phyloP scores from a whole-genome alignment of 306 rosid species.

The Purshia tridentata region DNA sequence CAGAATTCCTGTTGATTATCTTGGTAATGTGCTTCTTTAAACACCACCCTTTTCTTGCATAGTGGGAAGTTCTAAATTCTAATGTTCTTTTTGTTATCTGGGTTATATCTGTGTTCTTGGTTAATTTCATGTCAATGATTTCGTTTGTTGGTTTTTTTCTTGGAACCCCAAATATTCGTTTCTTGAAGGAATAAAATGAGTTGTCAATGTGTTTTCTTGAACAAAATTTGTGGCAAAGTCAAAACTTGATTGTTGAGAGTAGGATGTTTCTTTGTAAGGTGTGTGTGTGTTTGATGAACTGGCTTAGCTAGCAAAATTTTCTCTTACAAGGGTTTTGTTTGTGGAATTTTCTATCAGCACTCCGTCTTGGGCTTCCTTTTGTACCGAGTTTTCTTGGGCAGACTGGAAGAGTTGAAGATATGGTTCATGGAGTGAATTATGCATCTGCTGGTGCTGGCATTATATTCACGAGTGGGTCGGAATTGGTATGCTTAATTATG shows the following conservation, averaged over 20 bases:
- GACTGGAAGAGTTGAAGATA: constrained; percentile 49
- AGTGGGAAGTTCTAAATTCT: neutral
- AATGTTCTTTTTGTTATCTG: neutral
- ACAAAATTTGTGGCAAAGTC: no score
- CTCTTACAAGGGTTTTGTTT: neutral
- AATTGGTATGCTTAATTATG: constrained; percentile 52
- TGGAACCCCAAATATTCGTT: neutral
- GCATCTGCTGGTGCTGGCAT: constrained; percentile 96
- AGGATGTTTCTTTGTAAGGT: no score
- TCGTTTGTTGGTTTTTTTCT: neutral
- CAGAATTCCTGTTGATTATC: constrained; percentile 80
- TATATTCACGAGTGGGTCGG: constrained; percentile 80
- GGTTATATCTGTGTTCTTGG: neutral
- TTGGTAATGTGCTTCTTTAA: constrained; percentile 39
- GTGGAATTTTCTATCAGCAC: constrained; percentile 35
- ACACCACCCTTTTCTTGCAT: constrained; percentile 2
- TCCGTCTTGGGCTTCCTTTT: constrained; percentile 83
- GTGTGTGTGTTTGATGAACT: constrained; percentile 11
- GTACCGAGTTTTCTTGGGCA: constrained; percentile 87
- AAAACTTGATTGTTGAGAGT: neutral
- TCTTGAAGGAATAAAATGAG: neutral
- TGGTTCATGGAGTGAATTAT: constrained; percentile 76
- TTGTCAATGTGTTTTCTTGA: neutral
- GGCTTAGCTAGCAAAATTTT: neutral
- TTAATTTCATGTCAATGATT: neutral